Conservation (phyloP, 2,329 filamentous ascomycete species). For the Fusarium sp. region DNA sequence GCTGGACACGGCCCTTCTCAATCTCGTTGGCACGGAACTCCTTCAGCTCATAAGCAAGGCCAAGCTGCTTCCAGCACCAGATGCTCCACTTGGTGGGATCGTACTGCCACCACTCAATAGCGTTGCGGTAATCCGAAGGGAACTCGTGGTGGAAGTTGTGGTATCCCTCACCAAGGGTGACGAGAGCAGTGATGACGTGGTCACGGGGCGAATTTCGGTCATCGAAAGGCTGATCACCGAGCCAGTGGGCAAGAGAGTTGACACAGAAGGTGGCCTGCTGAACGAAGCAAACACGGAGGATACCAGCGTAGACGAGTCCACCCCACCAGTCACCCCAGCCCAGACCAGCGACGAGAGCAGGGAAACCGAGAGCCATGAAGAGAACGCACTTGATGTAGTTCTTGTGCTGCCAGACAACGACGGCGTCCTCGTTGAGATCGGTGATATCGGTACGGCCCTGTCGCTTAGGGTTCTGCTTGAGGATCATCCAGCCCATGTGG, state of each 20-base stretch:
- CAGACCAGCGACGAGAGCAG: conserved; percentile 78
- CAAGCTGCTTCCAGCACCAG: conserved; percentile 84
- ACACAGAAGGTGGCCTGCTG: conserved; percentile 95
- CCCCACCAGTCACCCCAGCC: conserved; percentile 85
- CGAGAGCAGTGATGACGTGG: conserved; percentile 85
- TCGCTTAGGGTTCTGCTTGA: conserved; percentile 92
- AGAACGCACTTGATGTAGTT: conserved; percentile 85
- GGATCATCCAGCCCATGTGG: conserved; percentile 86
- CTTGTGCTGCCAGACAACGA: conserved; percentile 89
- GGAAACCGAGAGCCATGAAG: conserved; percentile 80
- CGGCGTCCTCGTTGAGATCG: conserved; percentile 85
- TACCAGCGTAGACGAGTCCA: conserved; percentile 86
- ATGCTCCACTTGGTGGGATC: conserved; percentile 93
- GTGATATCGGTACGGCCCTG: conserved; percentile 89
- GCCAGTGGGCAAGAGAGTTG: conserved; percentile 91
- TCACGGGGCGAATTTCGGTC: conserved; percentile 92
- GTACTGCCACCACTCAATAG: conserved; percentile 90
- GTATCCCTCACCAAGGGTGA: conserved; percentile 89
- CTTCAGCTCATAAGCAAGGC: conserved; percentile 87
- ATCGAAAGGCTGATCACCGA: conserved; percentile 91
- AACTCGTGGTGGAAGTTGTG: conserved; percentile 98
- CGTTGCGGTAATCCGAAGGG: conserved; percentile 92
- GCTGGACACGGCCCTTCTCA: conserved; percentile 89
- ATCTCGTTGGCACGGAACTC: conserved; percentile 93
- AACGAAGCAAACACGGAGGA: conserved; percentile 88